Evolutionary conservation across 257 asterid genomes (phyloP).

Genomic region (Petunia secreta): DNA sequence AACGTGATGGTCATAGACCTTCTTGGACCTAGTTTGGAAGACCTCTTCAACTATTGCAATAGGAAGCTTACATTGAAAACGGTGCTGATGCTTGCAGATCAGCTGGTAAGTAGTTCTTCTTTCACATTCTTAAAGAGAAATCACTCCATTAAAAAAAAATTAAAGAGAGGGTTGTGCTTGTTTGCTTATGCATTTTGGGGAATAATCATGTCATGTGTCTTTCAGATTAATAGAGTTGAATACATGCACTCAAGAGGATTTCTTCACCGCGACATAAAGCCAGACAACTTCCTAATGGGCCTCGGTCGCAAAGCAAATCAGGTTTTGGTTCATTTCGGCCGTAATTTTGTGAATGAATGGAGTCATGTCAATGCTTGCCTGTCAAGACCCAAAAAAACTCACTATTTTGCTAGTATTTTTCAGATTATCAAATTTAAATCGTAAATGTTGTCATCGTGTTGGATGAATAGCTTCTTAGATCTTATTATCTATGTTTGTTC

Average conservation of each 20-base stretch:
- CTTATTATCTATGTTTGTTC: not conserved
- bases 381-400: not conserved
- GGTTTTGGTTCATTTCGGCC: slow-evolving; percentile 40
- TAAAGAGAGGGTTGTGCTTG: not conserved
- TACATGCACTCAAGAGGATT: slow-evolving; percentile 95
- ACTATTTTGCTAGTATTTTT: slow-evolving; percentile 2
- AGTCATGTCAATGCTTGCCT: slow-evolving; percentile 2
- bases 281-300: slow-evolving; percentile 94
- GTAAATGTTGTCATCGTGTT: not conserved
- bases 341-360: slow-evolving; percentile 9
- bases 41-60: slow-evolving; percentile 84
- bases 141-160: not conserved
- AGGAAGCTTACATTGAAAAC: slow-evolving; percentile 82
- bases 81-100: slow-evolving; percentile 93
- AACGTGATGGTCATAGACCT: slow-evolving; percentile 94
- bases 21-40: slow-evolving; percentile 94
- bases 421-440: not conserved
- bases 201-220: slow-evolving; percentile 24
- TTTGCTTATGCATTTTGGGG: slow-evolving; percentile 23
- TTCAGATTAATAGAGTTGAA: slow-evolving; percentile 89
- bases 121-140: not conserved
- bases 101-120: slow-evolving; percentile 59
- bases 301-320: slow-evolving; percentile 97
- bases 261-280: slow-evolving; percentile 98
- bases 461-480: not conserved